These are phyloP conservation scores for Pichia insulana DNA, from an alignment of 805 yeast species.

Conservation along the genomic window DNA sequence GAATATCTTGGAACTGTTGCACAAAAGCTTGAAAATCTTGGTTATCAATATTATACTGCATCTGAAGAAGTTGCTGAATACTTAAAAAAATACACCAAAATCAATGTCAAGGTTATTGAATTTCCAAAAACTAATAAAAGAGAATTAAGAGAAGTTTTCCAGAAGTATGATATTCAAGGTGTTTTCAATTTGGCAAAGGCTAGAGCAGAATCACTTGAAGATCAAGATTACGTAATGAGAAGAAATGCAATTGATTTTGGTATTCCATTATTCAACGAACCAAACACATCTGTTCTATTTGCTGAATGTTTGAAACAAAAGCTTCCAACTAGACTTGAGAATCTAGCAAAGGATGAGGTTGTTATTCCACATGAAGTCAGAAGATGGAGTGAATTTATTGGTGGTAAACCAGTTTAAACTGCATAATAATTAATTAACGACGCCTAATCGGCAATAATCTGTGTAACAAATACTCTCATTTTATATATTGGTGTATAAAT, in stretches of 20 bases:
- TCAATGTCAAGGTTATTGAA: constrained; percentile 56
- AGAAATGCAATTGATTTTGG: constrained; percentile 98
- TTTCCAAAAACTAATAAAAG: constrained; percentile 93
- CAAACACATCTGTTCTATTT: constrained; percentile 82
- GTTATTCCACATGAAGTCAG: constrained; percentile 76
- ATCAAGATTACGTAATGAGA: constrained; percentile 95
- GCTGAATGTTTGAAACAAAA: constrained; percentile 74
- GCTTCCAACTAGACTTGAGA: constrained; percentile 47
- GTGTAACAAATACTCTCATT: not conserved
- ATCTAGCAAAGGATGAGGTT: constrained; percentile 33
- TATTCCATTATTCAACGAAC: constrained; percentile 93
- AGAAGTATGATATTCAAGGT: constrained; percentile 69
- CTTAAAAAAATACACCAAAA: constrained; percentile 42
- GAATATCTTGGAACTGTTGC: constrained; percentile 71
- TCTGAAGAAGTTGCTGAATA: constrained; percentile 64
- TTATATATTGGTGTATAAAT: no score
- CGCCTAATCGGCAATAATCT: not conserved
- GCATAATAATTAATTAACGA: not conserved
- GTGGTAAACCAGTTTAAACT: constrained; percentile 86
- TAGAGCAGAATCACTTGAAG: constrained; percentile 76
- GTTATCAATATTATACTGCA: constrained; percentile 77
- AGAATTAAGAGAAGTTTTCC: constrained; percentile 88
- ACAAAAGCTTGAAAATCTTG: constrained; percentile 54
- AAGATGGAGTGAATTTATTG: constrained; percentile 96
- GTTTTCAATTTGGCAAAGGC: constrained; percentile 89